These are phyloP conservation scores for Tolypocladium cylindrosporum DNA, from an alignment of 2,329 filamentous ascomycete species.

Conservation along the genomic window DNA sequence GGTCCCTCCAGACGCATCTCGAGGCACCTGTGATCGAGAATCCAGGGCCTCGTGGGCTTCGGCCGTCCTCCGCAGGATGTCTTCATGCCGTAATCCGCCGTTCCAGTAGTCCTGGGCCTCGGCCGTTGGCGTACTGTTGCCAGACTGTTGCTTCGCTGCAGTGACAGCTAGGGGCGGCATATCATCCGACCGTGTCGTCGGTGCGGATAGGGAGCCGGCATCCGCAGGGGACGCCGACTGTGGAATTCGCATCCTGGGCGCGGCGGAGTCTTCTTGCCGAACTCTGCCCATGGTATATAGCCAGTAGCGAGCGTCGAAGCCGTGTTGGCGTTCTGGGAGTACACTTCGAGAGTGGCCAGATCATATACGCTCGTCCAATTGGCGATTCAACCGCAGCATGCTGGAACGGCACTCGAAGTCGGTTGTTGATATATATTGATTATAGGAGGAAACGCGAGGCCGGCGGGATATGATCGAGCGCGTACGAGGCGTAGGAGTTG, in stretches of 20 bases:
- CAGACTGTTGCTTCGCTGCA: neutral
- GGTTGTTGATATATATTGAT: neutral
- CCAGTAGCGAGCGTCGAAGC: neutral
- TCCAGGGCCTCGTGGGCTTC: neutral
- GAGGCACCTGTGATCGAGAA: neutral
- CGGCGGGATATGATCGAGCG: neutral
- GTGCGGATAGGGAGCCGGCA: conserved; percentile 3
- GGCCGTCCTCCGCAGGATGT: conserved; percentile 1
- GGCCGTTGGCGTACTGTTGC: neutral
- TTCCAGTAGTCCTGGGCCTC: conserved; percentile 10
- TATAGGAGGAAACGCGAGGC: neutral
- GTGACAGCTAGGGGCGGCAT: conserved; percentile 4
- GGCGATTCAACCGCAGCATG: neutral
- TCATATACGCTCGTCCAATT: neutral
- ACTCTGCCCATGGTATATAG: conserved; percentile 3
- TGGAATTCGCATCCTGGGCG: conserved; percentile 8
- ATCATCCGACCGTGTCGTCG: conserved; percentile 2
- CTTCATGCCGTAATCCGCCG: conserved; percentile 5
- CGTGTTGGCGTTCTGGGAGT: neutral
- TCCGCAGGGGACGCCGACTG: conserved; percentile 4
- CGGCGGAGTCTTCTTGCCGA: conserved; percentile 8
- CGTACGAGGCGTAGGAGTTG: neutral
- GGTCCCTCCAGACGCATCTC: neutral
- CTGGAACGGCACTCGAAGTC: neutral
- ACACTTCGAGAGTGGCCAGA: neutral